These are phyloP conservation scores for Pseudohalonectria lignicola DNA, from an alignment of 2,329 filamentous ascomycete species.

Conservation along the genomic window DNA sequence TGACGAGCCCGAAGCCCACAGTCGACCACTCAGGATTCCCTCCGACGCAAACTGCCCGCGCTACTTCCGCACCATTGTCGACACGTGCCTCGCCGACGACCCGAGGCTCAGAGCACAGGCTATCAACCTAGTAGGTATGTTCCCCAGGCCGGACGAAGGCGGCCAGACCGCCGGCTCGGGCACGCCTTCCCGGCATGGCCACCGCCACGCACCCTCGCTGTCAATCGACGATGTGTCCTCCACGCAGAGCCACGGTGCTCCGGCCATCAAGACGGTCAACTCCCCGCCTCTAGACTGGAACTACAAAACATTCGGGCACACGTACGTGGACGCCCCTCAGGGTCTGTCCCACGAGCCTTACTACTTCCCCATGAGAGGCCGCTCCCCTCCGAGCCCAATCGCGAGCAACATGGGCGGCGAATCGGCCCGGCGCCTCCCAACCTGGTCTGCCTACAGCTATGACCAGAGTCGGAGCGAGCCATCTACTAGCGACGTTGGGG, in stretches of 20 bases:
- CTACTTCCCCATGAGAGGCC: constrained; percentile 36
- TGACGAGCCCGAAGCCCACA: constrained; percentile 78
- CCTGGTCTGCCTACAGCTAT: constrained; percentile 5
- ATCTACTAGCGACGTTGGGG: background rate
- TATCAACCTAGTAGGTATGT: constrained; percentile 56
- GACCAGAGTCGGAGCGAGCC: constrained; percentile 1
- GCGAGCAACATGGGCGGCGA: constrained; percentile 30
- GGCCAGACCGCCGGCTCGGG: too few species aligned
- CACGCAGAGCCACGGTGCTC: constrained; percentile 16
- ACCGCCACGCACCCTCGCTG: constrained; percentile 9
- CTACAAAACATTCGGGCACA: constrained; percentile 22
- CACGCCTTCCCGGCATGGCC: too few species aligned
- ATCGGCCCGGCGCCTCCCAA: constrained; percentile 14
- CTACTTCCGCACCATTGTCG: constrained; percentile 69
- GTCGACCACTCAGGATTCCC: constrained; percentile 54
- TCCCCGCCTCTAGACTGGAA: constrained; percentile 28
- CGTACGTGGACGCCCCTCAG: constrained; percentile 22
- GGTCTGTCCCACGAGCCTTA: constrained; percentile 27
- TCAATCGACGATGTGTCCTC: too few species aligned
- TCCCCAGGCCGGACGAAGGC: constrained; percentile 37
- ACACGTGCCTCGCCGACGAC: constrained; percentile 63
- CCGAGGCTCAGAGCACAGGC: constrained; percentile 67
- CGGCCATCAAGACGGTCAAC: constrained; percentile 27
- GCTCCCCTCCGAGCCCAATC: constrained; percentile 41
- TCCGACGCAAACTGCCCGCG: constrained; percentile 55